A percentile compares a stretch with the other conserved stretches of the same genome.
Conservation (phyloP, 2,329 filamentous ascomycete species). For the Stachybotrys chlorohalonatus region DNA sequence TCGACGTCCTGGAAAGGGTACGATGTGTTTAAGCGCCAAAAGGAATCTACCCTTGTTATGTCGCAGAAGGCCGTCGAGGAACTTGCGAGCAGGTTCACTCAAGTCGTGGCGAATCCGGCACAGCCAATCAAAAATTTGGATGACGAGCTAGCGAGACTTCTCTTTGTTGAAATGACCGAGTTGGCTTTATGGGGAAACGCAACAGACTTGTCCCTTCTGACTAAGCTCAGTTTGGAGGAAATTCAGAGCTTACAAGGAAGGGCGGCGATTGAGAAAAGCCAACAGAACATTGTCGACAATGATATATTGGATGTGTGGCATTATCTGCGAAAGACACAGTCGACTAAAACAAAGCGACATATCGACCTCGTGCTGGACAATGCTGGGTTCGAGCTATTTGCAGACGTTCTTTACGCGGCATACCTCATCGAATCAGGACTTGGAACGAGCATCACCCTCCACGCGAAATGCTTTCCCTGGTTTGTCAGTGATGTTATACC, state of each 20-base stretch:
- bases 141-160: conserved; percentile 5
- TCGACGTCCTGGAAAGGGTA: conserved; percentile 50
- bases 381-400: conserved; percentile 61
- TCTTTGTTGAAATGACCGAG: conserved; percentile 59
- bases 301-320: conserved; percentile 38
- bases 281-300: conserved; percentile 61
- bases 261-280: conserved; percentile 47
- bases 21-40: conserved; percentile 55
- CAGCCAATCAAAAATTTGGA: conserved; percentile 20
- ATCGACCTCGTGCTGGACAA: conserved; percentile 67
- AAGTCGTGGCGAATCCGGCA: conserved; percentile 41
- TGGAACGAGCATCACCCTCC: conserved; percentile 54
- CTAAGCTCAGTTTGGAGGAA: conserved; percentile 56
- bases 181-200: conserved; percentile 64
- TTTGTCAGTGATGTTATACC: conserved; percentile 62
- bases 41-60: conserved; percentile 55
- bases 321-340: conserved; percentile 36
- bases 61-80: conserved; percentile 56
- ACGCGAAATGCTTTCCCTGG: conserved; percentile 62
- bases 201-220: conserved; percentile 56
- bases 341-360: conserved; percentile 30
- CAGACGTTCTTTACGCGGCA: conserved; percentile 57
- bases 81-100: conserved; percentile 7
- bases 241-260: conserved; percentile 61
- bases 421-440: conserved; percentile 56